These are phyloP conservation scores for Nemania diffusa DNA, from an alignment of 2,329 filamentous ascomycete genomes.

Conservation along the genomic window DNA sequence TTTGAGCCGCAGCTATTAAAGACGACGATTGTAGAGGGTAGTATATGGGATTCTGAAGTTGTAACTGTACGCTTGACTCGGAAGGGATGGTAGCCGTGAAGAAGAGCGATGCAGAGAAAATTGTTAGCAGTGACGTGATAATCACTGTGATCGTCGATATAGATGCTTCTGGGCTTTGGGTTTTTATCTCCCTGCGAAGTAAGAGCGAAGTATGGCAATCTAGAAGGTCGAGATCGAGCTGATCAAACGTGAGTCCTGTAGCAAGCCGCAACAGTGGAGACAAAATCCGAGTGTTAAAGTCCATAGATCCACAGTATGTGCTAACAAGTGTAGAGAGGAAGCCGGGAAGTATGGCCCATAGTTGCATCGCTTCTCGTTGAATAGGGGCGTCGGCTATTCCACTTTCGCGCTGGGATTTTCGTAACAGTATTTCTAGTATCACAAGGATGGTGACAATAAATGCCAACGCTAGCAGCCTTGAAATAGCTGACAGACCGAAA, in stretches of 20 bases:
- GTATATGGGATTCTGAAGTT: constrained; percentile 9
- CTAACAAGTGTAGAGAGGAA: not conserved
- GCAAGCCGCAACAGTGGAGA: not conserved
- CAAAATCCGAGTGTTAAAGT: not conserved
- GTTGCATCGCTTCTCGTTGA: not conserved
- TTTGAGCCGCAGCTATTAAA: not conserved
- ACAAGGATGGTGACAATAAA: not conserved
- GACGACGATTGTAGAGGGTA: not conserved
- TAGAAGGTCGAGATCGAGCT: not conserved
- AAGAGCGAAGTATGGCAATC: not conserved
- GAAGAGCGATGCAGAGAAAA: constrained; percentile 23
- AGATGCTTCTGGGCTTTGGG: not conserved
- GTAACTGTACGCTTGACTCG: not conserved
- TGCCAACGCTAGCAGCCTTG: not conserved
- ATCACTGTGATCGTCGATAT: constrained; percentile 10
- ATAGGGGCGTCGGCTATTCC: not conserved
- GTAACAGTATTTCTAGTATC: not conserved
- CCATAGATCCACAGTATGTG: not conserved
- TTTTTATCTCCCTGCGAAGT: not conserved
- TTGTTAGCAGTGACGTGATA: constrained; percentile 6
- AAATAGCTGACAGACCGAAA: not conserved
- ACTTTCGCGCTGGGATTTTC: not conserved
- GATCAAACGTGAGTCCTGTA: not conserved
- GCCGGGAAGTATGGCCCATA: not conserved
- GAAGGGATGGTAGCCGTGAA: constrained; percentile 5